Conservation (phyloP, 2,329 filamentous ascomycete species). For the Penicillium sp. region DNA sequence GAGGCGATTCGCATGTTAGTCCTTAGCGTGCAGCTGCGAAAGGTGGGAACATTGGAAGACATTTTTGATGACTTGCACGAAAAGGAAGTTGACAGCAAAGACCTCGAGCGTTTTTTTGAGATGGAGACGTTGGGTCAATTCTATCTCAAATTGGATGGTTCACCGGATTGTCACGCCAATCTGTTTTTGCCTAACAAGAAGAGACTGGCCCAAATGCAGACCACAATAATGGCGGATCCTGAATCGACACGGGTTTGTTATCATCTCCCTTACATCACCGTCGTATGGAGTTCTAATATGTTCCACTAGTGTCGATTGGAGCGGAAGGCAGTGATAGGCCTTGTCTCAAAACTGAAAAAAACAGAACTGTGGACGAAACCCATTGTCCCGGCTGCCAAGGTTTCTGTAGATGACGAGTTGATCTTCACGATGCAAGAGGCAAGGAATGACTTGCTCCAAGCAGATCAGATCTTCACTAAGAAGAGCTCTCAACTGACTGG, state of each 20-base stretch:
- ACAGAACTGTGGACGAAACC: background rate
- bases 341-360: background rate
- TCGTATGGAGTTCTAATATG: background rate
- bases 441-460: conserved; percentile 1
- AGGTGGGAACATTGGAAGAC: background rate
- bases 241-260: background rate
- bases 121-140: background rate
- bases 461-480: background rate
- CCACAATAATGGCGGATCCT: background rate
- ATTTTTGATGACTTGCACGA: background rate
- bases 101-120: background rate
- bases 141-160: background rate
- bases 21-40: background rate
- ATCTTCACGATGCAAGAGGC: background rate
- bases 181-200: background rate
- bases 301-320: background rate
- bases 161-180: background rate
- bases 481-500: background rate
- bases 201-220: background rate
- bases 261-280: background rate
- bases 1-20: background rate
- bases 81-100: background rate
- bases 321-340: background rate
- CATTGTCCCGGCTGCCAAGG: background rate
- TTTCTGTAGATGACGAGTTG: conserved; percentile 7